Evolutionary conservation across 805 yeast genomes (phyloP), one percentile per base, ranked within the genome.

Genomic region (Peterozyma toletana): DNA sequence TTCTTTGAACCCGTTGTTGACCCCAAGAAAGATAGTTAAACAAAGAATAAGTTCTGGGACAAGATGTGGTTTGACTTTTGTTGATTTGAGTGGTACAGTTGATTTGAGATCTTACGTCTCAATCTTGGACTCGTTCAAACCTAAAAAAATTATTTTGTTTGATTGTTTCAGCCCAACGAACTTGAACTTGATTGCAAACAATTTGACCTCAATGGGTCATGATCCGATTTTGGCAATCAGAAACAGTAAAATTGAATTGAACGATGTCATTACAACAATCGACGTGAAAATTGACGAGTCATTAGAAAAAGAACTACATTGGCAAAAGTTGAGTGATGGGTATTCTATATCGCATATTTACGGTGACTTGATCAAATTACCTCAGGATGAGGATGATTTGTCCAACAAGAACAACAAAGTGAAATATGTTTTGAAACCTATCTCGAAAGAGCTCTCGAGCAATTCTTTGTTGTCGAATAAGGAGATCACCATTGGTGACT

Each of bases 311-410:
- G 59, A 67, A 21, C 66, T 91, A 43, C 72, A 74, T 43, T 91
- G 99, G 99, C 96, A 90, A 57, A 74, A 73, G 42, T 77, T 90
- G 46, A 79, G 83, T 31, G 91, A 90, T 34, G 88, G 87, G 11
- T 85, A 80, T 57, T 73, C 85, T 14, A 80, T 91, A 30, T 88
- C 97, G 0, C 90, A 87, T 53, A 83, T 91, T 7, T 67, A 73
- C 37, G 98, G 97, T 35, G 77, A 74, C 48, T 64, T 84, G 21
- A 42, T 43, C 11, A 53, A 52, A 15, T 16, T 43, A 5, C 27
- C 27, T 21, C 27, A 21, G 7, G 27, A 21, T 7, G 27, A 21
- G 27, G 42, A 35, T 15, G 44, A 38, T 13, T 35, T 33, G 38
- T 14, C 13, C 10, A 37, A 37, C 36, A 17, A 31, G 18, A 17